Evolutionary conservation across 106 monocot species (phyloP).

Genomic region (Alisma plantagoaquatica): DNA sequence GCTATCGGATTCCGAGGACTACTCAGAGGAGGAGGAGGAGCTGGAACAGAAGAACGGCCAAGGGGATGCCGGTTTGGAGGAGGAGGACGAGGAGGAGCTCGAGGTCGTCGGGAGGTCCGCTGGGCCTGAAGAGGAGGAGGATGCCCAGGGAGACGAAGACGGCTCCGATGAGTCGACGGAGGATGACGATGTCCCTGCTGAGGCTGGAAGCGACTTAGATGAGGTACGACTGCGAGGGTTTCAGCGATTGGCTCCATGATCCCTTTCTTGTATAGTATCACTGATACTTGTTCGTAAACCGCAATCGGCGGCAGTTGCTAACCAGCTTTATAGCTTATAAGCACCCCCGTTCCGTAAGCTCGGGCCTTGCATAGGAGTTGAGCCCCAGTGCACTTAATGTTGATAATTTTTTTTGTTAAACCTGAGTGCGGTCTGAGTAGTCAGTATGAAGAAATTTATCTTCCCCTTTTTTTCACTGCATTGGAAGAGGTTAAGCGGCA

Average conservation of each 20-base stretch:
- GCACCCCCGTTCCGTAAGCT: not conserved
- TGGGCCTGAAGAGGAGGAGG: constrained; percentile 36
- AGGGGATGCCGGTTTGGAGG: constrained; percentile 5
- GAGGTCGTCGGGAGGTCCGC: constrained; percentile 44
- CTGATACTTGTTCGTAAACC: no score
- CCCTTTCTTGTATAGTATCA: not conserved
- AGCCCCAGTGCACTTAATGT: not conserved
- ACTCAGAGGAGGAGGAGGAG: constrained; percentile 30
- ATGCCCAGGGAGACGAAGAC: constrained; percentile 15
- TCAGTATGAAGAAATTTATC: no score
- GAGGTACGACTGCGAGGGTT: constrained; percentile 11
- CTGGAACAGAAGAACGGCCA: constrained; percentile 11
- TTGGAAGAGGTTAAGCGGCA: no score
- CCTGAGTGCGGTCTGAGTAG: no score
- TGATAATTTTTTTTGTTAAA: no score
- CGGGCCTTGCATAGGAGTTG: not conserved
- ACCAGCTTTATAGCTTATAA: no score
- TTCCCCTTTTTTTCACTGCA: no score
- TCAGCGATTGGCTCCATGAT: not conserved
- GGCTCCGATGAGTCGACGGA: constrained; percentile 38
- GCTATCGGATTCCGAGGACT: constrained; percentile 26
- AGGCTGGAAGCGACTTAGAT: constrained; percentile 21
- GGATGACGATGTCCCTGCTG: constrained; percentile 24
- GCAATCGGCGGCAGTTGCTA: not conserved
- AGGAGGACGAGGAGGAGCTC: constrained; percentile 64